phyloP scores from a whole-genome alignment of 2,329 filamentous ascomycete species.

The Alternaria alternata region DNA sequence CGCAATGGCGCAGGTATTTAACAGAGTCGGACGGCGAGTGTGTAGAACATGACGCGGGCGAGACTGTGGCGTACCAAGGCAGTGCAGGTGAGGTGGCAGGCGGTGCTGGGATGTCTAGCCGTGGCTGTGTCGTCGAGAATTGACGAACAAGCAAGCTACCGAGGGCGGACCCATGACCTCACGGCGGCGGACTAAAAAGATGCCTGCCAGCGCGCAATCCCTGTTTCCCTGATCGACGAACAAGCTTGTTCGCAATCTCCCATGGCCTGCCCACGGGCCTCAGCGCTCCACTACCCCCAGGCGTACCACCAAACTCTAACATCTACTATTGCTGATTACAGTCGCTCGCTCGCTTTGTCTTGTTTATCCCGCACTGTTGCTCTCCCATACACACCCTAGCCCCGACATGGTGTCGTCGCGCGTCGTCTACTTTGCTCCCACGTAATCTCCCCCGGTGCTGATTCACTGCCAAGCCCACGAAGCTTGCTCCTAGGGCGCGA shows the following conservation, averaged over 20 bases:
- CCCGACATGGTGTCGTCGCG: conserved; percentile 37
- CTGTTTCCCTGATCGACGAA: conserved; percentile 25
- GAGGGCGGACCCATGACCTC: conserved; percentile 10
- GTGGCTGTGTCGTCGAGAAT: background rate
- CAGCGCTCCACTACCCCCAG: conserved; percentile 12
- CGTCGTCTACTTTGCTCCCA: conserved; percentile 36
- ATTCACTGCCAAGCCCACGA: conserved; percentile 28
- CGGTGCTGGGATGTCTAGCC: background rate
- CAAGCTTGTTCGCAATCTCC: conserved; percentile 20
- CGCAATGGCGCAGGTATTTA: conserved; percentile 25
- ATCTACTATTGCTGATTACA: background rate
- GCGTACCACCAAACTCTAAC: background rate
- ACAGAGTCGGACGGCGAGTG: background rate
- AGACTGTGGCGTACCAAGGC: conserved; percentile 17
- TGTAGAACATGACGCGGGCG: conserved; percentile 28
- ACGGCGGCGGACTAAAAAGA: background rate
- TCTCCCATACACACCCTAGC: background rate
- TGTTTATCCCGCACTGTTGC: conserved; percentile 10
- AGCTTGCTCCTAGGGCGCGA: conserved; percentile 22
- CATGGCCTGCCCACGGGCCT: conserved; percentile 9
- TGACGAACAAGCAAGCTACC: background rate
- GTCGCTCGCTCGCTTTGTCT: conserved; percentile 1
- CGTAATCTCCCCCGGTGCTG: conserved; percentile 33
- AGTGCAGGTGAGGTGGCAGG: background rate
- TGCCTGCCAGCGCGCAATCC: conserved; percentile 18